Evolutionary conservation across 2,329 filamentous ascomycete species (phyloP), one percentile per base, ranked within the genome.

Genomic region (Leptographium galeiforme): DNA sequence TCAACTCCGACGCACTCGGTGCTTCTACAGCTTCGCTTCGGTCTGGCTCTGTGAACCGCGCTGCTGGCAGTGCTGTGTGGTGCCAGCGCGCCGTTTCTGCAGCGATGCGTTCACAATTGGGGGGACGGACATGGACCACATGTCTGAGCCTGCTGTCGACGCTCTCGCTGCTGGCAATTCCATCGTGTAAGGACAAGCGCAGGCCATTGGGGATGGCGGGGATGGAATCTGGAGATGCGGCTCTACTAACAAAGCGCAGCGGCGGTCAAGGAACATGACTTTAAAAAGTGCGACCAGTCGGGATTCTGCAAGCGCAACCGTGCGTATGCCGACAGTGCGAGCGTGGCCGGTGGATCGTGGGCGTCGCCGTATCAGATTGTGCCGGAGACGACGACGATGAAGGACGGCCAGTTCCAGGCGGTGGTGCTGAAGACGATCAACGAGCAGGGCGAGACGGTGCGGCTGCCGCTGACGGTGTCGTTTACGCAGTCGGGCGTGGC

Each of bases 281-380:
- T 97, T 77, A 98, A 97, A 67, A 95, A 86, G 62, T 98, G 93
- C 72, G 74, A 86, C 60, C 91, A 98, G 67, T 93, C 91, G 6
- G 93, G 93, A 63, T 98, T 98, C 74, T 98, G 93, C 72, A 93
- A 89, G 67, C 87, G 93, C 59, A 97, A 97, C 71, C 83, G 93
- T 66, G 86, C 81, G 41, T 90, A 87, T 66, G 93, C 93, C 65
- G 90, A 97, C 69, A 74, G 79, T 58, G 89, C 83, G 57, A 70
- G 79, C 47, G 72, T 79, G 44, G 71, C 80, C 53, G 82, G 80
- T 56, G 76, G 79, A 10, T 73, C 76, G 33, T 96, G 89, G 86
- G 73, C 74, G 59, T 83, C 89, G 8, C 91, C 91, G 0, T 98
- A 97, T 70, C 75, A 77, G 58, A 76, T 98, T 58, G 74, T 83